phyloP scores from a whole-genome alignment of 495 filamentous ascomycete genomes.

The Podospora bellae-mahoneyi region DNA sequence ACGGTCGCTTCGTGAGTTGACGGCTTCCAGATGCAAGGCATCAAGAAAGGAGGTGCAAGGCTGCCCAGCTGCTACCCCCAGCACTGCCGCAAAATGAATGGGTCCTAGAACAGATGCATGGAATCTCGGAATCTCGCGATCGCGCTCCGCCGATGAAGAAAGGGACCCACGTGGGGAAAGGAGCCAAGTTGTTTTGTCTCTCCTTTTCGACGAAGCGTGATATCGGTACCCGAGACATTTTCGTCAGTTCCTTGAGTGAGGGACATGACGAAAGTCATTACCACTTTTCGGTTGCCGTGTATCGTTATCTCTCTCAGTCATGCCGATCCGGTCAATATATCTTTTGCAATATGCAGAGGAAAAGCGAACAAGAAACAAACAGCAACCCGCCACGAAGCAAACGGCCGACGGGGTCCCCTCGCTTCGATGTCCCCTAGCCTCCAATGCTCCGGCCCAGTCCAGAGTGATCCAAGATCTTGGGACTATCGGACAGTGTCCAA shows the following conservation, averaged over 20 bases:
- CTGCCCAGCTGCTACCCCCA: slow-evolving; percentile 10
- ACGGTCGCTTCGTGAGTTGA: background rate
- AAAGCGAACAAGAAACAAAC: background rate
- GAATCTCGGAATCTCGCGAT: slow-evolving; percentile 6
- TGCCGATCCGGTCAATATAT: background rate
- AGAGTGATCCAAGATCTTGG: background rate
- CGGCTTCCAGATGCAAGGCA: slow-evolving; percentile 8
- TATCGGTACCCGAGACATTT: slow-evolving; percentile 11
- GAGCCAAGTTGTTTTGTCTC: slow-evolving; percentile 8
- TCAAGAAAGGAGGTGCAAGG: background rate
- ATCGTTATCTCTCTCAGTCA: background rate
- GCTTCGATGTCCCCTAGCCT: background rate
- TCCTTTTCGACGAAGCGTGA: background rate
- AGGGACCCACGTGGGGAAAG: slow-evolving; percentile 18
- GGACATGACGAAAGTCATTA: background rate
- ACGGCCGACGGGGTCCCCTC: background rate
- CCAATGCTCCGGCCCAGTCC: background rate
- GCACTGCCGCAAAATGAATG: background rate
- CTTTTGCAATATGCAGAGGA: background rate
- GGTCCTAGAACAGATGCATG: background rate
- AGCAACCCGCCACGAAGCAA: background rate
- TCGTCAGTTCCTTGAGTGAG: background rate
- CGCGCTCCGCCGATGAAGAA: slow-evolving; percentile 3
- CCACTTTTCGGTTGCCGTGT: background rate
- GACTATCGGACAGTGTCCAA: background rate